phyloP scores from a whole-genome alignment of 2,329 filamentous ascomycete genomes.

The Aspergillus persii region DNA sequence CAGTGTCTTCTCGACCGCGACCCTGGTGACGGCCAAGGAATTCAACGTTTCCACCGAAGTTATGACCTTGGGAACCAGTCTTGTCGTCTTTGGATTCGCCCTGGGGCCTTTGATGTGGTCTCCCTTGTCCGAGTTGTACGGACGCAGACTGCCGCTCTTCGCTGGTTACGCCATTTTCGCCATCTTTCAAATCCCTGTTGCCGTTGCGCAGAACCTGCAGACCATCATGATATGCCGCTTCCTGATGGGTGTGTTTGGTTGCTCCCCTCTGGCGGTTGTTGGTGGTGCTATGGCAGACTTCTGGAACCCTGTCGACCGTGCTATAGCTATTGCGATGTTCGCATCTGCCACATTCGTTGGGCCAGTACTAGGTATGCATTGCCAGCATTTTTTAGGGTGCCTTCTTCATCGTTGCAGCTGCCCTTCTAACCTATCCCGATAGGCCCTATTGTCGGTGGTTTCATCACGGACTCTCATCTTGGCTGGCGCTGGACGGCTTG shows the following conservation, averaged over 20 bases:
- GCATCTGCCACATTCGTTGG: slow-evolving; percentile 50
- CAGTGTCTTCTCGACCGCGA: slow-evolving; percentile 48
- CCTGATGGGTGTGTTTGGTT: slow-evolving; percentile 53
- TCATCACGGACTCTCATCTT: slow-evolving; percentile 48
- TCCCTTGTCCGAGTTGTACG: slow-evolving; percentile 50
- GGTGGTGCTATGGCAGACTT: slow-evolving; percentile 51
- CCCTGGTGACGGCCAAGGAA: slow-evolving; percentile 38
- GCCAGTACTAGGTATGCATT: slow-evolving; percentile 40
- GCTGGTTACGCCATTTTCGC: slow-evolving; percentile 49
- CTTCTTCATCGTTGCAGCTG: neutral
- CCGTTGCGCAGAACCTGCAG: slow-evolving; percentile 52
- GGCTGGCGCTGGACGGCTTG: slow-evolving; percentile 60
- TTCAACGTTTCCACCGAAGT: slow-evolving; percentile 45
- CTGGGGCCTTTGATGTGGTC: slow-evolving; percentile 54
- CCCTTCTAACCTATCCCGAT: neutral
- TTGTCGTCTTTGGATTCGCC: slow-evolving; percentile 51
- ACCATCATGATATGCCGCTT: slow-evolving; percentile 57
- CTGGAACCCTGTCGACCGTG: slow-evolving; percentile 48
- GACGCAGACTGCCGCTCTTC: slow-evolving; percentile 50
- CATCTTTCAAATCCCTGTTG: slow-evolving; percentile 57
- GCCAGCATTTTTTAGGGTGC: neutral
- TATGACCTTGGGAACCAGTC: slow-evolving; percentile 40
- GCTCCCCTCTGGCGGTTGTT: slow-evolving; percentile 51
- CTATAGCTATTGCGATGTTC: slow-evolving; percentile 46
- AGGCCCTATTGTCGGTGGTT: slow-evolving; percentile 51